Base-by-base conservation (phyloP, 176 grass and related monocot species). In the Puccinellia tenuiflora region DNA sequence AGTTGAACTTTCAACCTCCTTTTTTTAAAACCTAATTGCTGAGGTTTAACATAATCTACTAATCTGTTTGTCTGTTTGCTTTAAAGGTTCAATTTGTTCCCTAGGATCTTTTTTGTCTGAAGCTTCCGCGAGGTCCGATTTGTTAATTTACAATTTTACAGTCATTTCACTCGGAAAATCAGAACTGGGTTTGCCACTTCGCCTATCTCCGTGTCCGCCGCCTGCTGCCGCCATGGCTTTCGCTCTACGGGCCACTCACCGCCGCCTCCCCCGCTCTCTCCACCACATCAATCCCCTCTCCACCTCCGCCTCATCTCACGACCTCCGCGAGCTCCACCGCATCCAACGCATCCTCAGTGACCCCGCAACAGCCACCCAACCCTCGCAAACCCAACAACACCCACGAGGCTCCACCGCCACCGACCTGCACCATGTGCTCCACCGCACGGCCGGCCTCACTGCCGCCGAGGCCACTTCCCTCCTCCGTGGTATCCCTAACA, bases 271-370 rank as follows among this genome's bases (percentile, higher is more conserved):
- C 26, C 31, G 18, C 26, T 54, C 68, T 7, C 20, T 76, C 78
- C 73, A 33, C 14, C 1, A 5, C 69, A 31, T 25, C 22, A 50
- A 33, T 7, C 12, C 9, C 4, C 30, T 85, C 51, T 85, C 82
- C 80, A 39, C 79, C 28, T 83, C 63, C 22, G 4, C 82, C 10
- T 28, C 83, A 0, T 5, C 79, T 30, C 35, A 65, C 17, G 73
- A 83, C 29, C 26, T 21, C 66, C 46, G 79, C 17, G 88, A 90
- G 88, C 84, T 86, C 57, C 79, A 74, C 48, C 88, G 79, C 84
- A 90, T 90, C 65, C n/a, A 90, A 7, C 88, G 88, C 26, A 90
- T 90, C 88, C 84, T 90, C 46, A 3, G 30, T 48, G 31, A 0
- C 71, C 33, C 83, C 10, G 16, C n/a, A 7, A 17, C 16, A 50